A percentile compares a stretch with the other conserved stretches of the same genome.
phyloP scores from a whole-genome alignment of 176 grass and related monocot genomes.

The Oryza officinalis region DNA sequence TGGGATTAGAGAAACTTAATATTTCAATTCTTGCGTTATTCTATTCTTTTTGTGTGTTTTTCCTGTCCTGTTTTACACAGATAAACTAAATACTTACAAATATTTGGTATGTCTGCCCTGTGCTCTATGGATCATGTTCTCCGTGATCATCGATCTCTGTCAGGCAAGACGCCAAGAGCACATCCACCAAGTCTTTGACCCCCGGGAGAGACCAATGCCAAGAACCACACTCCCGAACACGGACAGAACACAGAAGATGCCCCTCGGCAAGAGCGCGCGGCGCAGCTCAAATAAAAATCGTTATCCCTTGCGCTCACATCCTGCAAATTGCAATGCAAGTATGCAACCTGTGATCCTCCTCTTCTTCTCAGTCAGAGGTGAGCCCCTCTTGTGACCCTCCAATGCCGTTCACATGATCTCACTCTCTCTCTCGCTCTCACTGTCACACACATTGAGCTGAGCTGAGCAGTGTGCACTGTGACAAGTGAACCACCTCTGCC shows the following conservation, averaged over 20 bases:
- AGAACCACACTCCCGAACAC: background rate
- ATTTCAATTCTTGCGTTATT: no score
- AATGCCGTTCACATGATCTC: constrained; percentile 46
- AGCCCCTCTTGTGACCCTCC: background rate
- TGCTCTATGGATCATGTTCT: background rate
- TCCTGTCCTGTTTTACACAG: no score
- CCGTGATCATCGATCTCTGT: background rate
- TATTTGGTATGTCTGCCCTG: no score
- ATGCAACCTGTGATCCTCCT: background rate
- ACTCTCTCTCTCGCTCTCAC: constrained; percentile 23
- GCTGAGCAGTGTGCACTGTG: background rate
- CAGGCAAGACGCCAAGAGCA: constrained; percentile 2
- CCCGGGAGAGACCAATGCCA: background rate
- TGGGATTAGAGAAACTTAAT: no score
- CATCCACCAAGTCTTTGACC: background rate
- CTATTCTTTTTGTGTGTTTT: no score
- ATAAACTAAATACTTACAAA: no score
- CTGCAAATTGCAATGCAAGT: no score
- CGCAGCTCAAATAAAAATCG: constrained; percentile 14
- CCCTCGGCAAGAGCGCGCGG: constrained; percentile 27
- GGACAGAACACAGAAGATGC: constrained; percentile 2
- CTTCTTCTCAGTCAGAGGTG: background rate
- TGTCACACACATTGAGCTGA: constrained; percentile 15
- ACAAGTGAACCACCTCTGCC: background rate
- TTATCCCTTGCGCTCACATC: constrained; percentile 39